Conservation (phyloP, 352 stramenopile genomes). For the Phytopythium ostracodes region DNA sequence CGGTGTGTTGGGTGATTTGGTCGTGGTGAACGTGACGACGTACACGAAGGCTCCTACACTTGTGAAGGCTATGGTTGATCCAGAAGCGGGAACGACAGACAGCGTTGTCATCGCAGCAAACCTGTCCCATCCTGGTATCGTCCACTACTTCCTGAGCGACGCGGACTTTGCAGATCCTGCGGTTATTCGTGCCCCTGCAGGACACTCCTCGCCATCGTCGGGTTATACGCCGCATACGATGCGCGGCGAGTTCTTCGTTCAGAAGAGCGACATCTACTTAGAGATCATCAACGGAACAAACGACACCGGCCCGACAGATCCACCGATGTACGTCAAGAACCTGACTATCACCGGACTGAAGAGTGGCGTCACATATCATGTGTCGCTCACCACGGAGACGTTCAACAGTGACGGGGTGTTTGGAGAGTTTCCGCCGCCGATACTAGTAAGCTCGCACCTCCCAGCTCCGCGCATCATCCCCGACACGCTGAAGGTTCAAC, state of each 20-base stretch:
- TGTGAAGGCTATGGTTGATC: conserved; percentile 45
- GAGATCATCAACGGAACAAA: conserved; percentile 76
- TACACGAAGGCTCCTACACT: conserved; percentile 59
- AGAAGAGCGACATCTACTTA: conserved; percentile 40
- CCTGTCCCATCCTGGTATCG: conserved; percentile 49
- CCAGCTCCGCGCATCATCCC: conserved; percentile 36
- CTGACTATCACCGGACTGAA: conserved; percentile 39
- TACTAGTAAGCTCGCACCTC: conserved; percentile 62
- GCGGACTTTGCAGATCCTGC: conserved; percentile 72
- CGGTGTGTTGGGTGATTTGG: conserved; percentile 40
- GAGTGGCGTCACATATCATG: conserved; percentile 56
- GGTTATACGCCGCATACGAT: conserved; percentile 31
- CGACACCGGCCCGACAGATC: conserved; percentile 54
- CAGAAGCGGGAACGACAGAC: conserved; percentile 38
- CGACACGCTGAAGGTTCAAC: conserved; percentile 24
- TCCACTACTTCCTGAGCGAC: conserved; percentile 76
- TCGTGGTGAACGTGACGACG: conserved; percentile 32
- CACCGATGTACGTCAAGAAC: conserved; percentile 55
- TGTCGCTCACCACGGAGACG: conserved; percentile 77
- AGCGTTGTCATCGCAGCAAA: conserved; percentile 58
- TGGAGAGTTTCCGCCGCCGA: conserved; percentile 63
- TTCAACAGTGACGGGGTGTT: conserved; percentile 57
- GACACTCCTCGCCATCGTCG: background rate
- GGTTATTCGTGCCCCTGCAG: conserved; percentile 28
- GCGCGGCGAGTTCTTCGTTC: conserved; percentile 41